Evolutionary conservation across 306 rosid genomes (phyloP), one percentile per base, ranked within the genome.

Genomic region (Sicyos baderoa): DNA sequence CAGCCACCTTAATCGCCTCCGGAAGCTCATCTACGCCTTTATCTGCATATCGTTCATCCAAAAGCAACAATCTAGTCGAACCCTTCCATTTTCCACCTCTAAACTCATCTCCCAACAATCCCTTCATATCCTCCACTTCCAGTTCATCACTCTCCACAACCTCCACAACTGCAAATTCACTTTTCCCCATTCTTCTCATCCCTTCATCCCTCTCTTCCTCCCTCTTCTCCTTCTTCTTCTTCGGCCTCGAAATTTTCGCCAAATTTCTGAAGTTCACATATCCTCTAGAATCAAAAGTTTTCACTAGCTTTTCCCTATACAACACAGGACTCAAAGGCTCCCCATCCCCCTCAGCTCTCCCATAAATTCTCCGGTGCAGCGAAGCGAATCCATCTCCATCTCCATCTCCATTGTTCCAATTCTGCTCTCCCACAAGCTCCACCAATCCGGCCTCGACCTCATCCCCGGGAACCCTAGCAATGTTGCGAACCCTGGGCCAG

Each of bases 401-500:
- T 0, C 29, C 75, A 35, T 57, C 37, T 7, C 8, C 45, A 0
- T 48, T 29, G 49, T 51, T 15, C 15, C 47, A 21, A 54, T 7
- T 68, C 12, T 11, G 75, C 17, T 64, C 48, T 4, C 76, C 77
- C 27, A 91, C 68, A 0, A 90, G 80, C 13, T 70, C 57, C 0
- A 63, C 80, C 13, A 86, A 18, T 55, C 44, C 59, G 9, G 80
- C 79, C 13, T 86, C 91, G 18, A 89, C 25, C 25, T 88, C 98
- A 16, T 93, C 99, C 5, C 94, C 97, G 37, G 94, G 86, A 60
- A 89, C 96, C 57, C 96, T 84, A 32, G 86, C 97, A 21, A 93
- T 75, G 87, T 93, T 93, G 77, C 89, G 91, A 49, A 93, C 37
- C 32, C 99, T 94, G 12, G 99, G 95, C 99, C 99, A 93, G 73